Conservation (phyloP, 2,329 filamentous ascomycete species). For the Trichoderma sp. region DNA sequence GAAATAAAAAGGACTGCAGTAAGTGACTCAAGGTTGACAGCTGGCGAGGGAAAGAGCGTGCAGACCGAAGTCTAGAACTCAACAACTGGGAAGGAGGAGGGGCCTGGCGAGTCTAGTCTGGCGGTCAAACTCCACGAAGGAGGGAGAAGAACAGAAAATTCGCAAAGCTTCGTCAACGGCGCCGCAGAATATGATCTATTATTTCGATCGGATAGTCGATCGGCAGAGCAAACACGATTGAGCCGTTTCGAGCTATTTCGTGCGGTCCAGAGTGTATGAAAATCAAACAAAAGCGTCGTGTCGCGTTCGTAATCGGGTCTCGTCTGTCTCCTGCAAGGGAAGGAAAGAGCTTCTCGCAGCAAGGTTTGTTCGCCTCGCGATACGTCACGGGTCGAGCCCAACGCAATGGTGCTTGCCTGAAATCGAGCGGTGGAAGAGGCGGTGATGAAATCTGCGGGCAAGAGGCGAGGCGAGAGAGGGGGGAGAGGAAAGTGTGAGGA, state of each 20-base stretch:
- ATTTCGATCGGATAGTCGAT: background rate
- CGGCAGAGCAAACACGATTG: background rate
- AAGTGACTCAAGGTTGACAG: slow-evolving; percentile 13
- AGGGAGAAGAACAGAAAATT: background rate
- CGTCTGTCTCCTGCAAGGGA: slow-evolving; percentile 1
- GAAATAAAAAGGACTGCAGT: slow-evolving; percentile 6
- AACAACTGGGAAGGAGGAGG: background rate
- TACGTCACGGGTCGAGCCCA: background rate
- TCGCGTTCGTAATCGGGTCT: background rate
- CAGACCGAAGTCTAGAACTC: background rate
- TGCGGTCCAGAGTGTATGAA: background rate
- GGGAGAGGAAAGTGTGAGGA: background rate
- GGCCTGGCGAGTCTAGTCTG: background rate
- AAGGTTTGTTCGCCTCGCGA: background rate
- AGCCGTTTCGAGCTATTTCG: background rate
- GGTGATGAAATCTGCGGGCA: background rate
- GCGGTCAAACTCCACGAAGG: background rate
- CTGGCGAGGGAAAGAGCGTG: background rate
- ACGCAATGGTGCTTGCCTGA: background rate
- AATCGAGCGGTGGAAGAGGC: background rate
- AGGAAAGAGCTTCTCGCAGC: background rate
- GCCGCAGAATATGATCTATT: background rate
- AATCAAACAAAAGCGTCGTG: background rate
- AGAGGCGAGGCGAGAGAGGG: background rate
- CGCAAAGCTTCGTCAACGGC: background rate